Conservation (phyloP, 1,284 basidiomycete genomes). For the Irpex sp. region DNA sequence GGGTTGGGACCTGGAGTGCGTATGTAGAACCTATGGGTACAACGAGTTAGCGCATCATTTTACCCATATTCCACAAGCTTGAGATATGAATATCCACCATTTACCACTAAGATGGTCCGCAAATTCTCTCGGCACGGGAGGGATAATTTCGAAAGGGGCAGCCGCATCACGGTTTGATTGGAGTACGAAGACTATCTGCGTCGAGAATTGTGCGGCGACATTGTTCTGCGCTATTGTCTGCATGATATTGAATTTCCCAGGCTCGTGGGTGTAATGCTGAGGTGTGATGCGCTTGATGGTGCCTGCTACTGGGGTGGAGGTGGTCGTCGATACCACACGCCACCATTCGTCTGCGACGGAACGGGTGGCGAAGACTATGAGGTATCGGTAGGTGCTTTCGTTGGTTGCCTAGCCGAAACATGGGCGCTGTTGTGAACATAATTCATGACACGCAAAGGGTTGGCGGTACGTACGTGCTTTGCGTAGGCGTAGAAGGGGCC, state of each 20-base stretch:
- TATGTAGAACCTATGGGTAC: not conserved
- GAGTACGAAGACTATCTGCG: not conserved
- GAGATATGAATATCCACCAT: not conserved
- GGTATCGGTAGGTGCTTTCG: not conserved
- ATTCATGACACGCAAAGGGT: too few relatives aligned
- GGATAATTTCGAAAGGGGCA: not conserved
- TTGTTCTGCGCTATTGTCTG: not conserved
- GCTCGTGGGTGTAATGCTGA: not conserved
- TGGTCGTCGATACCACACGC: not conserved
- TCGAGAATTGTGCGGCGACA: not conserved
- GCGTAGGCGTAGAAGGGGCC: too few relatives aligned
- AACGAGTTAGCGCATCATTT: not conserved
- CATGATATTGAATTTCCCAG: not conserved
- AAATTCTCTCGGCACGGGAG: not conserved
- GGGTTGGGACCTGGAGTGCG: not conserved
- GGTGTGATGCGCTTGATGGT: not conserved
- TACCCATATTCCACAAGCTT: not conserved
- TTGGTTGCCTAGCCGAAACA: too few relatives aligned
- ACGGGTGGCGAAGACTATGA: not conserved
- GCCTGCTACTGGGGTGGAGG: not conserved
- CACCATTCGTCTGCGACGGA: not conserved
- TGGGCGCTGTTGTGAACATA: too few relatives aligned
- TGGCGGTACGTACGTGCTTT: too few relatives aligned
- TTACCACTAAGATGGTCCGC: not conserved
- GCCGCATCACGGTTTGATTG: not conserved